These are phyloP conservation scores for Angophora floribunda DNA, from an alignment of 345 rosid species.

Conservation along the genomic window DNA sequence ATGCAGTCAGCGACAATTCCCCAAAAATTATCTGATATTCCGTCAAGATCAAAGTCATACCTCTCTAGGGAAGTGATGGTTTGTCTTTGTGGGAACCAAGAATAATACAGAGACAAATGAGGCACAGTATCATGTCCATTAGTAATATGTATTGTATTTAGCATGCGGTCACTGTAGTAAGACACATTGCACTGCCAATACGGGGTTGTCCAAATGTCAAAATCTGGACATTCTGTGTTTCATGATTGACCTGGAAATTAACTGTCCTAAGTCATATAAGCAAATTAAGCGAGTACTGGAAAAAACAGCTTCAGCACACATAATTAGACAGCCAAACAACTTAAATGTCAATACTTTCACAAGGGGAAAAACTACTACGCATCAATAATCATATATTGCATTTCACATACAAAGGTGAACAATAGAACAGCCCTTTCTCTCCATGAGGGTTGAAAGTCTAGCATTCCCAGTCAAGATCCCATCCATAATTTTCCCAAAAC, in stretches of 20 bases:
- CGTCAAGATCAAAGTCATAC: not conserved
- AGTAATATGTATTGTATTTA: not conserved
- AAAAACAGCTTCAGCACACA: not conserved
- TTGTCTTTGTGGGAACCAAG: fast-evolving
- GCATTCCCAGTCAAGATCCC: not conserved
- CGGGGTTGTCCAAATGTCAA: not conserved
- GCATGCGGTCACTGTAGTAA: not conserved
- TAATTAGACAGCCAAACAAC: too few relatives aligned
- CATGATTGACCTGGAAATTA: not conserved
- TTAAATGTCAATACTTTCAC: too few relatives aligned
- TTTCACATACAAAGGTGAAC: not conserved
- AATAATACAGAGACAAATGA: not conserved
- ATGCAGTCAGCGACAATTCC: not conserved
- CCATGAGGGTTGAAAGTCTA: not conserved
- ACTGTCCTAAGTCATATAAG: not conserved
- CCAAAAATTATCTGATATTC: not conserved
- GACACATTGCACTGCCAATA: not conserved
- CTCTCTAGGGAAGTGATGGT: not conserved
- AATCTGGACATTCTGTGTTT: not conserved
- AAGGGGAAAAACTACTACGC: not conserved
- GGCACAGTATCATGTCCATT: not conserved
- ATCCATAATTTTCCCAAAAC: not conserved
- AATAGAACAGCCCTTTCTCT: not conserved
- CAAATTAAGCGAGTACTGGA: not conserved
- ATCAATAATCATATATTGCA: not conserved